Conservation (phyloP, 345 rosid genomes). For the Syzygium grande region DNA sequence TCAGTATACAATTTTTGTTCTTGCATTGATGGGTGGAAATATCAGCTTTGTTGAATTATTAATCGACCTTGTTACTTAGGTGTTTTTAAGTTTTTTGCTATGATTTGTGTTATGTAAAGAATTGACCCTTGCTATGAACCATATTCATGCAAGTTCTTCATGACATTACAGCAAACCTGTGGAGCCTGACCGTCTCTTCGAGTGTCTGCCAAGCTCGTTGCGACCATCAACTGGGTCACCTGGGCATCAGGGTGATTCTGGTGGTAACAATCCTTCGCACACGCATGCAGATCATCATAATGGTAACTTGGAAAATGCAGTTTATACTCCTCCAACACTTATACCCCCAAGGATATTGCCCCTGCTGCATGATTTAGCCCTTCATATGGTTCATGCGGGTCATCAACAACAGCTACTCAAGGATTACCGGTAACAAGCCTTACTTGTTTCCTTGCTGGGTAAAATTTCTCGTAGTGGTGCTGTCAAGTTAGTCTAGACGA, state of each 20-base stretch:
- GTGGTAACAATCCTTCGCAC: constrained; percentile 31
- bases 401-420: constrained; percentile 65
- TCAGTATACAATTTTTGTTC: background rate
- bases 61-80: background rate
- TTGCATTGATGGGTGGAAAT: background rate
- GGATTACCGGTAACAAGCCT: constrained; percentile 55
- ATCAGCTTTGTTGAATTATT: background rate
- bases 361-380: constrained; percentile 82
- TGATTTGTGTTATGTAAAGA: background rate
- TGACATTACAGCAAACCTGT: constrained; percentile 68
- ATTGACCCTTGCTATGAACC: background rate
- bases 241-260: constrained; percentile 30
- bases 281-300: constrained; percentile 51
- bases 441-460: background rate
- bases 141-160: background rate
- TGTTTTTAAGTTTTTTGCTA: background rate
- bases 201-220: constrained; percentile 86
- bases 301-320: constrained; percentile 42
- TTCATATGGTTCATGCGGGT: constrained; percentile 93
- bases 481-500: background rate
- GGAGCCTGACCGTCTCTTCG: constrained; percentile 94
- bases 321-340: constrained; percentile 70
- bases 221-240: constrained; percentile 74
- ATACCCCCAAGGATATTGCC: constrained; percentile 85
- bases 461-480: background rate